A percentile compares a stretch with the other conserved stretches of the same genome.
These are phyloP conservation scores for Colletotrichum siamense DNA, from an alignment of 2,329 filamentous ascomycete genomes.

Conservation along the genomic window DNA sequence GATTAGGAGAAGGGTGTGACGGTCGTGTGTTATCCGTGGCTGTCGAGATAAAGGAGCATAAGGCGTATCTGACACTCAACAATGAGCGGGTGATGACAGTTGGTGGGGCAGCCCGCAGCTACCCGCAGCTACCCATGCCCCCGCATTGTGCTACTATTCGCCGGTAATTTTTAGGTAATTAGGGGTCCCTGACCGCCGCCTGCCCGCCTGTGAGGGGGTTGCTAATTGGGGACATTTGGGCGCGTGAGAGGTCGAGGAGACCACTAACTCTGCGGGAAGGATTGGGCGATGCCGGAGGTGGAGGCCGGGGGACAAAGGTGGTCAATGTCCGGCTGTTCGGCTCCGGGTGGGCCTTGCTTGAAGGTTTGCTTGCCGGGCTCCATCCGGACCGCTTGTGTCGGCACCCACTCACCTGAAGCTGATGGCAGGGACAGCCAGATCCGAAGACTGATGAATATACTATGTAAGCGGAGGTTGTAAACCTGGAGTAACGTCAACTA, in stretches of 20 bases:
- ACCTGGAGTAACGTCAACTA: neutral
- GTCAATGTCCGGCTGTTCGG: neutral
- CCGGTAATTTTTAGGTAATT: constrained; percentile 12
- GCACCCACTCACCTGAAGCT: neutral
- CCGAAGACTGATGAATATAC: neutral
- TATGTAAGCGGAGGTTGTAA: no score
- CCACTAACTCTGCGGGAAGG: neutral
- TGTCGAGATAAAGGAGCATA: constrained; percentile 21
- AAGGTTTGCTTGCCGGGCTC: neutral
- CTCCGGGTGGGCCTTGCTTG: neutral
- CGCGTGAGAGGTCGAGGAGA: neutral
- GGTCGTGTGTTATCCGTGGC: neutral
- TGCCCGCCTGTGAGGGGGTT: neutral
- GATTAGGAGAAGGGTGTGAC: neutral
- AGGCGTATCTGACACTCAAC: constrained; percentile 15
- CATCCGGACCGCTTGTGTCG: neutral
- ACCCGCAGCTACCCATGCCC: constrained; percentile 25
- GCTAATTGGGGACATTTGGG: neutral
- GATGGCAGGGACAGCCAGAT: neutral
- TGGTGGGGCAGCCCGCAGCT: constrained; percentile 21
- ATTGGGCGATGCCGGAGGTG: neutral
- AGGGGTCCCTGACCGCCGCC: constrained; percentile 6
- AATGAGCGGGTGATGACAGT: neutral
- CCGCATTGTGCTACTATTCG: constrained; percentile 16
- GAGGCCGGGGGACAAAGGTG: neutral